Evolutionary conservation across 1,139 yeast species (phyloP).

Genomic region (Geotrichum australiense): DNA sequence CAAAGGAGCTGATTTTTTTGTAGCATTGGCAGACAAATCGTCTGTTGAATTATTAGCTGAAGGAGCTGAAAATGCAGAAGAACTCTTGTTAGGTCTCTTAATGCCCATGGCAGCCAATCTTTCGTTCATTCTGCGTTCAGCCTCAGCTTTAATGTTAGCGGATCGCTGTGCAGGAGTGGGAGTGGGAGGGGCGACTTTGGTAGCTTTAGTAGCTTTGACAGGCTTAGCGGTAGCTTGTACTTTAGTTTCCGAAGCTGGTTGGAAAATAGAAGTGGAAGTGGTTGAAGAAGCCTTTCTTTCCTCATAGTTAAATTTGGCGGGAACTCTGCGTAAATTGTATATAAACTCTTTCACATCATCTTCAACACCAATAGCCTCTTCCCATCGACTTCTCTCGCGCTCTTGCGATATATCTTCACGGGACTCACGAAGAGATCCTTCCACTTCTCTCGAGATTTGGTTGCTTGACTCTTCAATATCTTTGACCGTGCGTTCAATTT

Average conservation of each 20-base stretch:
- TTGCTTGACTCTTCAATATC: constrained; percentile 72
- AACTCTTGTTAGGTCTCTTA: constrained; percentile 36
- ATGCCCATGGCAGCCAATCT: constrained; percentile 82
- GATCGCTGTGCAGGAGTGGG: constrained; percentile 53
- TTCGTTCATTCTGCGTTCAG: constrained; percentile 84
- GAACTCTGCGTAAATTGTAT: constrained; percentile 40
- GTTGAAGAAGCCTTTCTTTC: constrained; percentile 3
- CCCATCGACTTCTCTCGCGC: constrained; percentile 70
- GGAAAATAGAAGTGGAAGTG: constrained; percentile 14
- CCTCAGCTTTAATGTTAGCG: constrained; percentile 83
- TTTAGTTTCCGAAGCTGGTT: constrained; percentile 18
- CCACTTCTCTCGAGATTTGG: constrained; percentile 61
- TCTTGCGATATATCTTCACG: constrained; percentile 38
- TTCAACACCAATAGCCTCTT: constrained; percentile 72
- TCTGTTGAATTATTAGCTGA: constrained; percentile 11
- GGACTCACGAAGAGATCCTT: constrained; percentile 32
- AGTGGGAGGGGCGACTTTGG: background rate
- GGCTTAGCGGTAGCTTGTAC: constrained; percentile 19
- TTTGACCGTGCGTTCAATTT: constrained; percentile 43
- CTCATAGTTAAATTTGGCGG: constrained; percentile 14
- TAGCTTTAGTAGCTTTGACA: constrained; percentile 15
- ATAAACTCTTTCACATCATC: constrained; percentile 62
- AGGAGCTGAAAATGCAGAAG: constrained; percentile 25
- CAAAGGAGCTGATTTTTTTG: constrained; percentile 18
- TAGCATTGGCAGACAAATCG: constrained; percentile 11